phyloP scores from a whole-genome alignment of 2,329 filamentous ascomycete genomes.

The Arthrobotrys entomopaga region DNA sequence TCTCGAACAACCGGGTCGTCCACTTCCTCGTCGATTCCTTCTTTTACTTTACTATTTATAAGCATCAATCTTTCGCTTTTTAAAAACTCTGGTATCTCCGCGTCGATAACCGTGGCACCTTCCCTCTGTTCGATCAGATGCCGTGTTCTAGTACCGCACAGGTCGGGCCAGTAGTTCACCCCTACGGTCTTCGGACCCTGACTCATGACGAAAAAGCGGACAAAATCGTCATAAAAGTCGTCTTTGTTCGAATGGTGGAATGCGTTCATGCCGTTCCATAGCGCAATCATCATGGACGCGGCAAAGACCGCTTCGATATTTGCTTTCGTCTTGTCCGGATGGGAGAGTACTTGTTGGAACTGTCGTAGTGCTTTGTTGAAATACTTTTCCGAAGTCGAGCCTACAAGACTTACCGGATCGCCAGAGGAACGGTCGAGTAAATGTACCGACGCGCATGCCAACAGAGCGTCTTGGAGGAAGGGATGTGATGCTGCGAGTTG shows the following conservation, averaged over 20 bases:
- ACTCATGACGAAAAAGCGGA: conserved; percentile 46
- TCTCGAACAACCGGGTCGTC: conserved; percentile 24
- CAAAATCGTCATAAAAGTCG: conserved; percentile 51
- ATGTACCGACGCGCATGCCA: conserved; percentile 47
- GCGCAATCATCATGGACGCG: conserved; percentile 48
- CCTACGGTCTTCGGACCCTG: conserved; percentile 48
- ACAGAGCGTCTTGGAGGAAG: conserved; percentile 45
- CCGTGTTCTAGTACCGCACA: conserved; percentile 34
- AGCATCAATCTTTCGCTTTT: conserved; percentile 41
- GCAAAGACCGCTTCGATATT: conserved; percentile 42
- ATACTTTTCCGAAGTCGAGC: conserved; percentile 35
- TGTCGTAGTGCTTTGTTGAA: conserved; percentile 38
- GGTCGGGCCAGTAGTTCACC: conserved; percentile 32
- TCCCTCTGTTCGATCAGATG: conserved; percentile 37
- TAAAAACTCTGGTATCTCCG: conserved; percentile 45
- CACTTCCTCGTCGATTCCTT: conserved; percentile 35
- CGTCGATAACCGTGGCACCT: conserved; percentile 46
- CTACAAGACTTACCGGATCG: conserved; percentile 34
- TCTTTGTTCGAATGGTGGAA: conserved; percentile 52
- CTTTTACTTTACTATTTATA: conserved; percentile 41
- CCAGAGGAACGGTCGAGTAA: conserved; percentile 33
- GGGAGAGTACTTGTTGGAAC: conserved; percentile 39
- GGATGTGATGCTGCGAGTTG: conserved; percentile 38
- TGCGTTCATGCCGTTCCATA: conserved; percentile 53
- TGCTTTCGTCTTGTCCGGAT: conserved; percentile 24